Evolutionary conservation across 371 early-diverging fungal genomes (phyloP).

Genomic region (Mortierella sp.): DNA sequence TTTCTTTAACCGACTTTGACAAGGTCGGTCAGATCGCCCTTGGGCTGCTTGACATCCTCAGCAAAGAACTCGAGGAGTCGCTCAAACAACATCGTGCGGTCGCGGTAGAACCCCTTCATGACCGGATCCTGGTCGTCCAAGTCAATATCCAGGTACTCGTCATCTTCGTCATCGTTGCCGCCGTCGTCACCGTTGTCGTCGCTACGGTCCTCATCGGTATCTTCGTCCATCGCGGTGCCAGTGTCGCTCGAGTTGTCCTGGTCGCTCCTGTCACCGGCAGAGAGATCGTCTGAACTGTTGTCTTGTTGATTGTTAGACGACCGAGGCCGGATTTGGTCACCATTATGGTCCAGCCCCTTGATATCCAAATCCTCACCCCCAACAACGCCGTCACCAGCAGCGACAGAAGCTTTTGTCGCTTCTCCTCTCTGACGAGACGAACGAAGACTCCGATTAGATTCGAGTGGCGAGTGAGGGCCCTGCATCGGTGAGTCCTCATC

Average conservation of each 20-base stretch:
- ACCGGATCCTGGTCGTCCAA: constrained; percentile 23
- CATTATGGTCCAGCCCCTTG: constrained; percentile 37
- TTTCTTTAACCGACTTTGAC: constrained; percentile 62
- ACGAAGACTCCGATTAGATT: background rate
- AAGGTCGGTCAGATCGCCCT: constrained; percentile 78
- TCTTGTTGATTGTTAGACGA: background rate
- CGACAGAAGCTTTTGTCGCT: no score
- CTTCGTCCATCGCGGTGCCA: constrained; percentile 20
- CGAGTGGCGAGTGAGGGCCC: background rate
- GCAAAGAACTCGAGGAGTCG: constrained; percentile 83
- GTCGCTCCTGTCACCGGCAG: background rate
- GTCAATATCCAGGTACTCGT: constrained; percentile 10
- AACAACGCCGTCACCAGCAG: background rate
- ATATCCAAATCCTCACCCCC: background rate
- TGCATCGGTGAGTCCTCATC: constrained; percentile 31
- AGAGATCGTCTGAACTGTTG: background rate
- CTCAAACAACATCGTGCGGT: constrained; percentile 80
- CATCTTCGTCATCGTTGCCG: background rate
- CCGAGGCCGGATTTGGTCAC: constrained; percentile 13
- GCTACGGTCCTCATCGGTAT: background rate
- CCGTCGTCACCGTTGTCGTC: background rate
- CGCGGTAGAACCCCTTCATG: constrained; percentile 47
- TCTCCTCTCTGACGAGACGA: background rate
- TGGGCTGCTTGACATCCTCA: constrained; percentile 84
- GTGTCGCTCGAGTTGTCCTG: background rate